These are phyloP conservation scores for Nigrospora oryzae DNA, from an alignment of 2,329 filamentous ascomycete species.

Conservation along the genomic window DNA sequence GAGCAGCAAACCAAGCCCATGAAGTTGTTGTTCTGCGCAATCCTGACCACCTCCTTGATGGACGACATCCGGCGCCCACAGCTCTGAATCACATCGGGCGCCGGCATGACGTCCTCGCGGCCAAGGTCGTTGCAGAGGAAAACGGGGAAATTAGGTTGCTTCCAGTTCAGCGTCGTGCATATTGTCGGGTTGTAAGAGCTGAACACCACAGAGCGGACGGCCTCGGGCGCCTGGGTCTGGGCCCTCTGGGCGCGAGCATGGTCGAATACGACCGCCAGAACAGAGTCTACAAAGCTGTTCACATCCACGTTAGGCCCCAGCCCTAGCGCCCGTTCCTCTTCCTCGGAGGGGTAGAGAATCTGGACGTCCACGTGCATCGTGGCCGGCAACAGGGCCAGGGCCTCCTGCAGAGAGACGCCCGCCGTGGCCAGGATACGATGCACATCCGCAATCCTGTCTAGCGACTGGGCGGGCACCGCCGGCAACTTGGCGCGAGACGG, in stretches of 20 bases:
- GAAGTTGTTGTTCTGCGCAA: conserved; percentile 92
- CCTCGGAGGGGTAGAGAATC: conserved; percentile 71
- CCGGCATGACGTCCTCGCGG: conserved; percentile 38
- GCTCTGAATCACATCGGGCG: conserved; percentile 29
- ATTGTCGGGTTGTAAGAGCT: conserved; percentile 86
- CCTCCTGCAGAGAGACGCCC: conserved; percentile 72
- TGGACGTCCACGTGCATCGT: conserved; percentile 89
- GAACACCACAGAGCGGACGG: conserved; percentile 82
- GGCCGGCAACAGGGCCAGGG: conserved; percentile 64
- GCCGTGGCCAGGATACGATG: conserved; percentile 67
- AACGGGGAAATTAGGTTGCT: conserved; percentile 96
- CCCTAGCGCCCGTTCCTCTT: conserved; percentile 62
- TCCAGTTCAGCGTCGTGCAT: conserved; percentile 96
- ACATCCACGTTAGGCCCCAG: conserved; percentile 73
- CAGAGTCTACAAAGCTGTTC: conserved; percentile 76
- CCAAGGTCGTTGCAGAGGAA: conserved; percentile 92
- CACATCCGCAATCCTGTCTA: conserved; percentile 52
- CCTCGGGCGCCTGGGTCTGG: conserved; percentile 57
- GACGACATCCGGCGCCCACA: conserved; percentile 71
- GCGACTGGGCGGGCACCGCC: conserved; percentile 33
- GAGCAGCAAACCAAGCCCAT: conserved; percentile 95
- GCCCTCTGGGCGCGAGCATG: conserved; percentile 64
- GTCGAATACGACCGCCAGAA: conserved; percentile 81
- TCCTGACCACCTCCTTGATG: conserved; percentile 89
- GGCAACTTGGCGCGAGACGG: conserved; percentile 34